Conservation (phyloP, 768 basidiomycete species). For the Solioccasus polychromus region DNA sequence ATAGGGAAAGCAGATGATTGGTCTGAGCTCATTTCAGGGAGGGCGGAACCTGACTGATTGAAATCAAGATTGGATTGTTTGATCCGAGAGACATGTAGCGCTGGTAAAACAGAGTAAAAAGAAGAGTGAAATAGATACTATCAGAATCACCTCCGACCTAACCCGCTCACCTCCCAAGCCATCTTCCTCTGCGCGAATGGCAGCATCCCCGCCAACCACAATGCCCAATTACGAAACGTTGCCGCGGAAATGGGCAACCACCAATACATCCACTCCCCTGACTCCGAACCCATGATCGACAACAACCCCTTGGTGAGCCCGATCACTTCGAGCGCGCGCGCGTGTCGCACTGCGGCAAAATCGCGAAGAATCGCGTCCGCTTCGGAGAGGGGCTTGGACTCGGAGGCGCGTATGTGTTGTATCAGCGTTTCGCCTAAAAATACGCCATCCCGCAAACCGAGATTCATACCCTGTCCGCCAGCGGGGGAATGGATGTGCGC, state of each 20-base stretch:
- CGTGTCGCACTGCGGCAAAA: constrained; percentile 37
- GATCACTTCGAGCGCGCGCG: constrained; percentile 42
- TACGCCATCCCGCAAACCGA: constrained; percentile 52
- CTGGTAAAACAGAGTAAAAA: too few relatives aligned
- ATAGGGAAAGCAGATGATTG: too few relatives aligned
- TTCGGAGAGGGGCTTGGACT: constrained; percentile 9
- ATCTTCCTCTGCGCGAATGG: constrained; percentile 14
- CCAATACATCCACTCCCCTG: constrained; percentile 11
- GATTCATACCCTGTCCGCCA: constrained; percentile 60
- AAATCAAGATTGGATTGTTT: too few relatives aligned
- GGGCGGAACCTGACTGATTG: too few relatives aligned
- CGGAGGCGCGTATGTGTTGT: constrained; percentile 30
- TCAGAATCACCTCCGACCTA: constrained; percentile 23
- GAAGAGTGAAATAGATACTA: too few relatives aligned
- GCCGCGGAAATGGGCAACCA: constrained; percentile 29
- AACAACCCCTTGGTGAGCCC: constrained; percentile 37
- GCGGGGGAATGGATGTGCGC: constrained; percentile 54
- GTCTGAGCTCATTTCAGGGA: too few relatives aligned
- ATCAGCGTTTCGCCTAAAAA: constrained; percentile 42
- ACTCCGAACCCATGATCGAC: constrained; percentile 19
- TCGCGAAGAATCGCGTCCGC: constrained; percentile 35
- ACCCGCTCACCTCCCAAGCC: constrained; percentile 28
- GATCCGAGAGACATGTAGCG: too few relatives aligned
- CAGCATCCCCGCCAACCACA: constrained; percentile 24
- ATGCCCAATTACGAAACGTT: constrained; percentile 26